phyloP scores from a whole-genome alignment of 768 basidiomycete genomes.

The Galerina sulciceps region DNA sequence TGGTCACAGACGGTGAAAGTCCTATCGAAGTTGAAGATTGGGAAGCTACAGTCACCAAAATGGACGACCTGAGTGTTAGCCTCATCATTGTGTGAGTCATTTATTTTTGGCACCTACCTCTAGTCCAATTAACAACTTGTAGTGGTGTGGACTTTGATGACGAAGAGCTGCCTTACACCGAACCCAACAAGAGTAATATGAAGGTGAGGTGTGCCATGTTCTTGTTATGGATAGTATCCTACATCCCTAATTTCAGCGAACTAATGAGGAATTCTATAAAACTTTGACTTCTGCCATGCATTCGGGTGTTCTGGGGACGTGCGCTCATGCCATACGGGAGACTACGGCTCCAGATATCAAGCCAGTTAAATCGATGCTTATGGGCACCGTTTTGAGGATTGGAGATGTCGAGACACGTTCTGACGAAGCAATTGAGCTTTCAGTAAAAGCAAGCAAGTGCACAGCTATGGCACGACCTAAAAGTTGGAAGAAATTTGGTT shows the following conservation, averaged over 20 bases:
- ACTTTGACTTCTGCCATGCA: constrained; percentile 21
- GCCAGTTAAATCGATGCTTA: constrained; percentile 65
- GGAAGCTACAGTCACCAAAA: constrained; percentile 67
- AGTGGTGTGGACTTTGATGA: constrained; percentile 94
- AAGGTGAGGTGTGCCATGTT: constrained; percentile 55
- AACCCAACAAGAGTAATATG: constrained; percentile 68
- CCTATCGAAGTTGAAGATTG: constrained; percentile 77
- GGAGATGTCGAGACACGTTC: constrained; percentile 72
- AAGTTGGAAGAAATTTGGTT: constrained; percentile 77
- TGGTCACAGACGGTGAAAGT: constrained; percentile 87
- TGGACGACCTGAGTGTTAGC: constrained; percentile 60
- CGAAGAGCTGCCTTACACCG: constrained; percentile 61
- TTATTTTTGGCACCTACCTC: neutral
- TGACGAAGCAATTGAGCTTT: constrained; percentile 77
- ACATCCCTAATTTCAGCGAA: constrained; percentile 44
- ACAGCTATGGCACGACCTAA: constrained; percentile 73
- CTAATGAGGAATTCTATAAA: constrained; percentile 77
- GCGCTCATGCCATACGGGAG: constrained; percentile 67
- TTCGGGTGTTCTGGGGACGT: constrained; percentile 66
- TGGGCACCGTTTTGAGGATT: constrained; percentile 70
- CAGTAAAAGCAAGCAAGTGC: constrained; percentile 79
- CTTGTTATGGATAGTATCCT: no score
- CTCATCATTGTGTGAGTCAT: constrained; percentile 73
- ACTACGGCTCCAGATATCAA: constrained; percentile 67
- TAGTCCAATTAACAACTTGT: constrained; percentile 2